A percentile compares a stretch with the other conserved stretches of the same genome.
Evolutionary conservation across 2,329 filamentous ascomycete species (phyloP).

Genomic region (Aspergillus ruber): DNA sequence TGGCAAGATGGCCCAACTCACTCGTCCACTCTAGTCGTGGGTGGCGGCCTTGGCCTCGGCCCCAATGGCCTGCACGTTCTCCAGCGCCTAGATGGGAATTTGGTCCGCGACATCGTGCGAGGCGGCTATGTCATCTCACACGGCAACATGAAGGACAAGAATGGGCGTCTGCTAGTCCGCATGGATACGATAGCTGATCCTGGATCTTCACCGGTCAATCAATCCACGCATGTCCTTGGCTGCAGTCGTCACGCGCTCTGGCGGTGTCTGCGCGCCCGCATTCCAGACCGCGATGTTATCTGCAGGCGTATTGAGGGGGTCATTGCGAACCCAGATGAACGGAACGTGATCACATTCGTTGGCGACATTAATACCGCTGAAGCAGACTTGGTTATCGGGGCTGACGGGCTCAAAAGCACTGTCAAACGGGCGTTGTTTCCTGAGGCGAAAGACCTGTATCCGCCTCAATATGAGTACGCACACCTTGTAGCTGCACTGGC

Average conservation of each 20-base stretch:
- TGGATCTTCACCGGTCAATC: slow-evolving; percentile 27
- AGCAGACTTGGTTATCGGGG: slow-evolving; percentile 39
- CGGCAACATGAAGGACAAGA: slow-evolving; percentile 28
- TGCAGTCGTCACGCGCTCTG: slow-evolving; percentile 34
- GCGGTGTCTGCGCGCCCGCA: slow-evolving; percentile 28
- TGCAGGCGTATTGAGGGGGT: slow-evolving; percentile 28
- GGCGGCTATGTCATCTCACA: slow-evolving; percentile 28
- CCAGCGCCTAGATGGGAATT: slow-evolving; percentile 28
- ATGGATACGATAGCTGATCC: slow-evolving; percentile 13
- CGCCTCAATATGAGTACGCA: slow-evolving; percentile 36
- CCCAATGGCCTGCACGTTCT: slow-evolving; percentile 37
- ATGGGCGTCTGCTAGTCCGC: slow-evolving; percentile 27
- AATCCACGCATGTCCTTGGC: slow-evolving; percentile 2
- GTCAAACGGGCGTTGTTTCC: slow-evolving; percentile 33
- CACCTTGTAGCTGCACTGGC: background rate
- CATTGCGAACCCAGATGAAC: slow-evolving; percentile 15
- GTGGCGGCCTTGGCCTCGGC: slow-evolving; percentile 33
- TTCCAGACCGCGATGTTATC: slow-evolving; percentile 29
- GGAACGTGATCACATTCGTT: slow-evolving; percentile 26
- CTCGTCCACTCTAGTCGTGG: slow-evolving; percentile 31
- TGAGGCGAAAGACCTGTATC: slow-evolving; percentile 27
- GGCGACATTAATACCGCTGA: slow-evolving; percentile 27
- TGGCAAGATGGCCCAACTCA: slow-evolving; percentile 14
- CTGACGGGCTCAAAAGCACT: slow-evolving; percentile 36
- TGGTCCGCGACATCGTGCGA: slow-evolving; percentile 27